These are phyloP conservation scores for Solanum hybrid DNA, from an alignment of 305 asterid species.

Conservation along the genomic window DNA sequence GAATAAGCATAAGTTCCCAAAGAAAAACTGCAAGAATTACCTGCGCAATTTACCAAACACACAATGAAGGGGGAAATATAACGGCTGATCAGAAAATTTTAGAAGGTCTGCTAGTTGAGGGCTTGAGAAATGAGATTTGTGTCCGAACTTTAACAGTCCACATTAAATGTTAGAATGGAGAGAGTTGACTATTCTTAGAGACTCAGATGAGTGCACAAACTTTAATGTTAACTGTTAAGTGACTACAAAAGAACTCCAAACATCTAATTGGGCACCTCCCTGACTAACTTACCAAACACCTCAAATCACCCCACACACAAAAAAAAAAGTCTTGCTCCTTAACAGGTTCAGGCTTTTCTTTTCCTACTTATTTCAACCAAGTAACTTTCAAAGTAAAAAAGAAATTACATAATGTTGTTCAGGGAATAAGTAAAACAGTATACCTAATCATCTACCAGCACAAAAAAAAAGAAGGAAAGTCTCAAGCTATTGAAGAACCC, in stretches of 20 bases:
- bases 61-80: neutral
- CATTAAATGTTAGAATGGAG: neutral
- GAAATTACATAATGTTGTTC: neutral
- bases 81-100: neutral
- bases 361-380: neutral
- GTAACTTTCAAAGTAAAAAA: neutral
- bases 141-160: neutral
- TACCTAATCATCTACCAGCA: neutral
- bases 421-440: neutral
- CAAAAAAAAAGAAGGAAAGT: neutral
- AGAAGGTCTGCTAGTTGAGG: neutral
- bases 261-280: neutral
- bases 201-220: neutral
- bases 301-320: neutral
- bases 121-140: neutral
- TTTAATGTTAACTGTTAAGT: neutral
- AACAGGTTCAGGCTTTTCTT: neutral
- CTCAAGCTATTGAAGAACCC: neutral
- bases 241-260: neutral
- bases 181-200: neutral
- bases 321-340: neutral
- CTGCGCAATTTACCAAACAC: neutral
- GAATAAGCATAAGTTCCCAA: conserved; percentile 5
- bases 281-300: neutral
- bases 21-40: neutral